These are phyloP conservation scores for Nemophila menziesii DNA, from an alignment of 257 asterid genomes.

Conservation along the genomic window DNA sequence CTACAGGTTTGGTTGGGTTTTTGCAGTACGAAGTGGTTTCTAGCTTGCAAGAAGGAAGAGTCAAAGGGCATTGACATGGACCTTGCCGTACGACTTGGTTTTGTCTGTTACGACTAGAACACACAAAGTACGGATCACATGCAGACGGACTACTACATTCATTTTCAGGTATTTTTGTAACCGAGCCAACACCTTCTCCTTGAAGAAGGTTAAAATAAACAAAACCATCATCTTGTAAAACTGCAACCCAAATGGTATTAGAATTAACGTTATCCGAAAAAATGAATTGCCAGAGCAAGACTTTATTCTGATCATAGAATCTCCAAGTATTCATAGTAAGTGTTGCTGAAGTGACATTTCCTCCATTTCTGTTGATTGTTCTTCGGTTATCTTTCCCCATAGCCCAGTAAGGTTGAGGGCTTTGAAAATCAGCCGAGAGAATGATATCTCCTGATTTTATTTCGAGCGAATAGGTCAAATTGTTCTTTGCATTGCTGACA, in stretches of 20 bases:
- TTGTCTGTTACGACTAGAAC: slow-evolving; percentile 49
- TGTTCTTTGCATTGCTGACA: slow-evolving; percentile 39
- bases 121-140: slow-evolving; percentile 55
- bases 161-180: slow-evolving; percentile 52
- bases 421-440: slow-evolving; percentile 45
- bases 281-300: slow-evolving; percentile 61
- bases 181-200: slow-evolving; percentile 24
- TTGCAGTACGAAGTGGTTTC: slow-evolving; percentile 30
- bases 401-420: slow-evolving; percentile 84
- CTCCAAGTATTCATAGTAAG: slow-evolving; percentile 68
- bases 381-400: slow-evolving; percentile 48
- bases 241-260: slow-evolving; percentile 65
- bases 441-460: slow-evolving; percentile 61
- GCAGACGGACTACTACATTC: slow-evolving; percentile 65
- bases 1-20: slow-evolving; percentile 17
- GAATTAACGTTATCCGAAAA: slow-evolving; percentile 25
- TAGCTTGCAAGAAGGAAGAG: slow-evolving; percentile 52
- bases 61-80: slow-evolving; percentile 63
- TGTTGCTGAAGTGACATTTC: slow-evolving; percentile 31
- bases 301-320: slow-evolving; percentile 34
- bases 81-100: too few species aligned
- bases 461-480: slow-evolving; percentile 63
- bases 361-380: slow-evolving; percentile 46
- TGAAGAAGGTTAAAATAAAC: slow-evolving; percentile 48
- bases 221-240: slow-evolving; percentile 47